Evolutionary conservation across 768 basidiomycete genomes (phyloP).

Genomic region (Punctularia strigosozonata): DNA sequence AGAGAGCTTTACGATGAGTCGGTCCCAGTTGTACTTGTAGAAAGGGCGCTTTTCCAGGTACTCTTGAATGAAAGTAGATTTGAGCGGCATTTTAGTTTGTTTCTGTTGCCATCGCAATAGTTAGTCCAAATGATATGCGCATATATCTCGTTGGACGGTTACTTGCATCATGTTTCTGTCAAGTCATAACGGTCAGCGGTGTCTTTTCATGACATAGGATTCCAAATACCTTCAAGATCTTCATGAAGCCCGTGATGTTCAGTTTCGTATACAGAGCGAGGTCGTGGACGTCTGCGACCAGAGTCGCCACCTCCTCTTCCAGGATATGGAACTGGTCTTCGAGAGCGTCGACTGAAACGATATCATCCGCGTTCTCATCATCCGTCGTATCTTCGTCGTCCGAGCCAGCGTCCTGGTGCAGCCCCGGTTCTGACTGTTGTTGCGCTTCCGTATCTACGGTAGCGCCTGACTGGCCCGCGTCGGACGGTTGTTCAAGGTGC

Average conservation of each 20-base stretch:
- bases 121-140: neutral
- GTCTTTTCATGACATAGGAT: neutral
- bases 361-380: conserved; percentile 31
- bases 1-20: conserved; percentile 90
- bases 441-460: conserved; percentile 44
- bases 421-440: conserved; percentile 29
- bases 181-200: neutral
- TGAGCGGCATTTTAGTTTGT: conserved; percentile 77
- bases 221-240: conserved; percentile 75
- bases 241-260: conserved; percentile 98
- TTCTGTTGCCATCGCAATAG: conserved; percentile 41
- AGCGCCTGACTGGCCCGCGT: conserved; percentile 7
- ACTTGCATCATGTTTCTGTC: conserved; percentile 85
- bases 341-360: conserved; percentile 57
- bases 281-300: conserved; percentile 90
- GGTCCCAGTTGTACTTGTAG: conserved; percentile 95
- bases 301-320: conserved; percentile 88
- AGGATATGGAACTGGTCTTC: conserved; percentile 80
- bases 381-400: conserved; percentile 49
- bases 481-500: conserved; percentile 11
- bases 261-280: conserved; percentile 90
- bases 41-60: conserved; percentile 93
- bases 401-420: conserved; percentile 55
- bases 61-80: conserved; percentile 79
- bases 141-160: neutral